Percentiles rank a stretch among this genome's conserved stretches.
Evolutionary conservation across 1,284 basidiomycete genomes (phyloP).

Genomic region (Meira miltonrushii): DNA sequence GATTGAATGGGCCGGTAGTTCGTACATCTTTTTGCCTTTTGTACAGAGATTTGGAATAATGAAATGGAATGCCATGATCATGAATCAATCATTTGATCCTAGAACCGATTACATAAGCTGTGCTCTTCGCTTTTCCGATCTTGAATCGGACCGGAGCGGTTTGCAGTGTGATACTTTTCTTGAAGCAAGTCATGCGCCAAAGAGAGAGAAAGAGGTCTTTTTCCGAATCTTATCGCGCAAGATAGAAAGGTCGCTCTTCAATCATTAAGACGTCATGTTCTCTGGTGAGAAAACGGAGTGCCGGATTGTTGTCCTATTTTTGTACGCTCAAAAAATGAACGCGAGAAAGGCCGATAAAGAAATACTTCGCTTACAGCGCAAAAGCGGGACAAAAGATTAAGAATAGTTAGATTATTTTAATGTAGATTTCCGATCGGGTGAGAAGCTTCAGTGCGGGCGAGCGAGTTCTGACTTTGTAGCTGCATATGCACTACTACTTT

Average conservation of each 20-base stretch:
- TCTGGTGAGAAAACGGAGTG: too few species aligned
- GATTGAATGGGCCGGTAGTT: background rate
- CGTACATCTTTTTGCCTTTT: constrained; percentile 5
- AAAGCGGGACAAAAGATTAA: too few species aligned
- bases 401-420: too few species aligned
- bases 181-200: background rate
- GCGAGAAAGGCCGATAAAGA: too few species aligned
- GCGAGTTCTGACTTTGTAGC: too few species aligned
- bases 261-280: too few species aligned
- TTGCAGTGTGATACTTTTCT: background rate
- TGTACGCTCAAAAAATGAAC: background rate
- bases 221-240: background rate
- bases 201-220: background rate
- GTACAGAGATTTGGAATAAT: background rate
- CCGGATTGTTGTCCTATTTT: background rate
- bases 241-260: too few species aligned
- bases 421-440: too few species aligned
- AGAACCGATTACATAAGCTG: background rate
- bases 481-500: too few species aligned
- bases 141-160: background rate
- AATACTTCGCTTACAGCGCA: too few species aligned
- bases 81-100: background rate
- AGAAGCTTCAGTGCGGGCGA: too few species aligned
- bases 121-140: background rate
- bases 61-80: too few species aligned